Percentiles rank a stretch among this genome's conserved stretches.
Evolutionary conservation across 2,329 filamentous ascomycete genomes (phyloP).

Genomic region (Colletotrichum filicis): DNA sequence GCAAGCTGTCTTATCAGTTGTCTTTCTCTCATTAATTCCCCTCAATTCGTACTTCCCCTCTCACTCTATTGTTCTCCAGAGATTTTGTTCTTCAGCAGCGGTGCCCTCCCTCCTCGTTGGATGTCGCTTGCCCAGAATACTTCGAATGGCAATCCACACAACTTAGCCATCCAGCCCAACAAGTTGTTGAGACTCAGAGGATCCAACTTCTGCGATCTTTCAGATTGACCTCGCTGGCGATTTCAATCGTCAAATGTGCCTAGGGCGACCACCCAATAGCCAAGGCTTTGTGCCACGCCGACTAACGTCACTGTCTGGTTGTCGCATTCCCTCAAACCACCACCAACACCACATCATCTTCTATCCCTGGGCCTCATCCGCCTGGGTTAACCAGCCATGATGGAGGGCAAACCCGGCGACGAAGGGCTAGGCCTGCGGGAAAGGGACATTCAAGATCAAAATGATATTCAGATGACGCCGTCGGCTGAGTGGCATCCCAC

Average conservation of each 20-base stretch:
- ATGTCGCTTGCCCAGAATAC: neutral
- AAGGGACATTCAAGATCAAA: neutral
- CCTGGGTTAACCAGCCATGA: neutral
- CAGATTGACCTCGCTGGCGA: neutral
- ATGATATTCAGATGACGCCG: slow-evolving; percentile 20
- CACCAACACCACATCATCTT: neutral
- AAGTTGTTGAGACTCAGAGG: neutral
- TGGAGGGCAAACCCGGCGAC: neutral
- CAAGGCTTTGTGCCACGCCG: neutral
- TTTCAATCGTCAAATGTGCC: neutral
- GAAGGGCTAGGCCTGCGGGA: slow-evolving; percentile 20
- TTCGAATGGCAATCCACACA: neutral
- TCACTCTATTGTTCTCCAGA: neutral
- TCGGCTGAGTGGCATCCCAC: slow-evolving; percentile 21
- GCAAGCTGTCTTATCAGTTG: slow-evolving; percentile 19
- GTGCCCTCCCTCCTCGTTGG: neutral
- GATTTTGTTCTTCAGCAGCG: neutral
- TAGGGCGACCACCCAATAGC: neutral
- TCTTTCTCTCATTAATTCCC: slow-evolving; percentile 1
- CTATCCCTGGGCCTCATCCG: neutral
- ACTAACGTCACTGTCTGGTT: neutral
- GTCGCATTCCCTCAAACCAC: neutral
- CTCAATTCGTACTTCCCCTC: neutral
- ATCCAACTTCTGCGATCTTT: neutral
- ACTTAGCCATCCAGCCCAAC: neutral